phyloP scores from a whole-genome alignment of 2,329 filamentous ascomycete genomes.

The Alternaria consortialis region DNA sequence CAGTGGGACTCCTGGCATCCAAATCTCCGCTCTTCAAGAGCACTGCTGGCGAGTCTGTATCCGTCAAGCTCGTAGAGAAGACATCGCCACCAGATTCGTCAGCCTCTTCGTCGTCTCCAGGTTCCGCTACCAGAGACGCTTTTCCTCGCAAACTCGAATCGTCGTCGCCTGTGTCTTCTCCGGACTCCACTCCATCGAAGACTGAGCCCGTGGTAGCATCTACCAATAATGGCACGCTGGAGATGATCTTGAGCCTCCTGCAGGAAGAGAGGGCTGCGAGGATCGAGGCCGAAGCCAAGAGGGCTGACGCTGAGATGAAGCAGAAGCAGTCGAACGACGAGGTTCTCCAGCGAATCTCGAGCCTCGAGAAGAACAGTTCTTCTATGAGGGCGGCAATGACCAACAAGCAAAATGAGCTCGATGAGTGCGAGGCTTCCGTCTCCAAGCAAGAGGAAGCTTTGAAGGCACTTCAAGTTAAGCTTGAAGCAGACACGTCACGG shows the following conservation, averaged over 20 bases:
- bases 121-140: background rate
- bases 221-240: background rate
- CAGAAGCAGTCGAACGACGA: background rate
- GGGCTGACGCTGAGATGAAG: background rate
- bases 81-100: background rate
- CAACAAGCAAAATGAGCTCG: background rate
- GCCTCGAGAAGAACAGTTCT: background rate
- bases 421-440: background rate
- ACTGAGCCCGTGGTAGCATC: background rate
- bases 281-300: background rate
- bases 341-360: background rate
- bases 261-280: background rate
- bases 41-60: background rate
- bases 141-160: background rate
- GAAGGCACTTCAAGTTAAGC: background rate
- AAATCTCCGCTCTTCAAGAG: background rate
- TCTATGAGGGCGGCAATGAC: background rate
- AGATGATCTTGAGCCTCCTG: background rate
- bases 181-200: background rate
- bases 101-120: background rate
- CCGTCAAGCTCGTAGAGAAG: background rate
- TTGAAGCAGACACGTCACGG: background rate
- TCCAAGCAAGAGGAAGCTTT: background rate
- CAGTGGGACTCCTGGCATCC: background rate
- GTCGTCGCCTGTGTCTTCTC: background rate